Evolutionary conservation across 768 basidiomycete genomes (phyloP), one percentile per base, ranked within the genome.

Genomic region (Mycena vitilis): DNA sequence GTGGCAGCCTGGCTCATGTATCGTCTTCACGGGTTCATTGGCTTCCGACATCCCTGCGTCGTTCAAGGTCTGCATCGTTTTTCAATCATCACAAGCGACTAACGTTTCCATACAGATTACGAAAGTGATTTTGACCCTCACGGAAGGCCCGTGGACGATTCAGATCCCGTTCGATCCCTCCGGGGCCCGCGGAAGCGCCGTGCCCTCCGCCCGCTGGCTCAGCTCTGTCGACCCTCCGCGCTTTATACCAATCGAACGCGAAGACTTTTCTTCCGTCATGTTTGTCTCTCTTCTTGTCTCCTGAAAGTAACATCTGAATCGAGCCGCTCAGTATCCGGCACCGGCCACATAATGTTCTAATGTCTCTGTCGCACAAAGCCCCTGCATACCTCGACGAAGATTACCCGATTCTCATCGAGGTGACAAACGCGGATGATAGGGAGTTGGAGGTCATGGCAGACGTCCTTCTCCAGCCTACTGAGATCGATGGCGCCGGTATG

Each of bases 331-430:
- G 91, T 23, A 85, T 93, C 48, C 88, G 85, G 56, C 85, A 90
- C 69, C 87, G 87, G 23, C 84, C 89, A 0, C 93, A 94, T 68
- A 77, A 78, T 0, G 73, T 97, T 5, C 72, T 78, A 5, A 79
- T 94, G 22, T 79, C 82, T 0, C 75, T 96, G 52, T 77, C 82
- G 1, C 91, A 95, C 65, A 79, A 85, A 0, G 77, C 85, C 2
- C 92, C 93, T 0, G 95, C 94, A 1, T 93, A 91, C 76, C 78
- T 97, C 42, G 90, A 93, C 69, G 96, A 98, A 77, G 84, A 86
- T 52, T 94, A 92, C 74, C 90, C 92, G 0, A 90, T 98, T 71
- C 75, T 77, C 13, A 81, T 98, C 48, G 83, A 88, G 53, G 83
- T 97, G 16, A 86, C 80, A 5, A 98, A 96, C 75, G 74, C 80